Evolutionary conservation across 495 filamentous ascomycete species (phyloP), one percentile per base, ranked within the genome.

Genomic region (Podospora appendiculata): DNA sequence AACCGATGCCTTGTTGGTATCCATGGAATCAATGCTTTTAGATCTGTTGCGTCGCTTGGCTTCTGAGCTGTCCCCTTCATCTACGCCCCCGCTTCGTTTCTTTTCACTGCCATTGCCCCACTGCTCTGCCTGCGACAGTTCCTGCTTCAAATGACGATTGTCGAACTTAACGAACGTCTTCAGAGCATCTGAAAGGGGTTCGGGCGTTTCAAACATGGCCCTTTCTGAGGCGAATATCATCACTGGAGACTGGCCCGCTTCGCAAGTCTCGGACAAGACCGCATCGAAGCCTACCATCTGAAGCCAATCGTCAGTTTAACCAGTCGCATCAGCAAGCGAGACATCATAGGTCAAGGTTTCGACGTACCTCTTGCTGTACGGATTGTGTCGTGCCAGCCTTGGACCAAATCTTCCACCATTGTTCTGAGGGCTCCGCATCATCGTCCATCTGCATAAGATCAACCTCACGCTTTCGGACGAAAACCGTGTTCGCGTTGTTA

Each of bases 351-450:
- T 5, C 25, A 25, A 25, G 5, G 25, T 25, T 25, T 25, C 25
- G 25, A 25, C 25, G 5, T 25, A 25, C 25, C 25, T 25, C 5
- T 25, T 25, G 25, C 11, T 16, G 2, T 41, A 12, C 38, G 38
- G 38, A 2, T 7, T 16, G 1, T 41, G 38, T 16, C 38, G 11
- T 6, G 55, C 54, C 2, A 50, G 42, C 1, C 5, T 55, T 51
- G 41, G 64, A 68, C 47, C 56, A 65, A 40, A 72, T 53, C 49
- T 68, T 71, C 65, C 66, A 77, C 73, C 73, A 77, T 42, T 72
- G 69, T 35, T 74, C 71, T 1, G 32, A 51, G 32, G 54, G 35
- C 8, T 42, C n/a, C 8, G 48, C 4, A 10, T 11, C 47, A 11
- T 52, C 60, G 8, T 53, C 53, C 10, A 59, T 8, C 17, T 61